These are phyloP conservation scores for Kwoniella dejecticola DNA, from an alignment of 768 basidiomycete species.

Conservation along the genomic window DNA sequence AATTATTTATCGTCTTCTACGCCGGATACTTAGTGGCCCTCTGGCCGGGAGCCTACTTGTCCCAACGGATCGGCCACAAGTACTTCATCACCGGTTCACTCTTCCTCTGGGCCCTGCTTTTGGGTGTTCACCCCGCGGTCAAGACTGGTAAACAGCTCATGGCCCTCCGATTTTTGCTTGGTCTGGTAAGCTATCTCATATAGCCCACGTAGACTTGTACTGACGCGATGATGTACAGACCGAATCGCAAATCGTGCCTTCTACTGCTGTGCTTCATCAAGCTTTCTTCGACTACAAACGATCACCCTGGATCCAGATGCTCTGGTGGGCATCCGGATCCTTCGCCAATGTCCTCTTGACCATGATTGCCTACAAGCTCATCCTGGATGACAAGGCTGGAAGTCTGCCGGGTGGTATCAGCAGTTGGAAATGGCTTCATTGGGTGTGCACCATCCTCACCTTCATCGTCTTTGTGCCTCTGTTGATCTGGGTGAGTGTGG, in stretches of 20 bases:
- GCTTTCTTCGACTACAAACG: conserved; percentile 4
- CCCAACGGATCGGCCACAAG: conserved; percentile 7
- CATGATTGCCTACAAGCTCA: conserved; percentile 8
- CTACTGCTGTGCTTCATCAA: conserved; percentile 7
- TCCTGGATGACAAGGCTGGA: conserved; percentile 3
- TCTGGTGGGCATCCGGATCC: conserved; percentile 9
- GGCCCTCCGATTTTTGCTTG: conserved; percentile 1
- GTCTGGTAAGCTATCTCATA: conserved; percentile 1
- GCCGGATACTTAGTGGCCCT: conserved; percentile 4
- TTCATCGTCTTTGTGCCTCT: conserved; percentile 9
- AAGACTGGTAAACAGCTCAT: conserved; percentile 10
- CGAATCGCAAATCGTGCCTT: conserved; percentile 13
- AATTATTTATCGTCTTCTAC: conserved; percentile 6
- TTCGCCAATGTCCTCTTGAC: conserved; percentile 8
- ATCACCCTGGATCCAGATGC: conserved; percentile 8
- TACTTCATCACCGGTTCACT: conserved; percentile 10
- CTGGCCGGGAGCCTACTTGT: conserved; percentile 3
- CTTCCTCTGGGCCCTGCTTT: not conserved
- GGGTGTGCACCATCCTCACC: conserved; percentile 3
- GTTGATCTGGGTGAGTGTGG: conserved; percentile 1
- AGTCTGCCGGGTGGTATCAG: not conserved
- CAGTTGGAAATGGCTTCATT: conserved; percentile 8
- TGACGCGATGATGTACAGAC: not conserved
- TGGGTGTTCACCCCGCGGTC: conserved; percentile 4
- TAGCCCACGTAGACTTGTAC: not conserved